A percentile compares a stretch with the other conserved stretches of the same genome.
Conservation (phyloP, 345 rosid genomes). For the Citrus mangshanensis region DNA sequence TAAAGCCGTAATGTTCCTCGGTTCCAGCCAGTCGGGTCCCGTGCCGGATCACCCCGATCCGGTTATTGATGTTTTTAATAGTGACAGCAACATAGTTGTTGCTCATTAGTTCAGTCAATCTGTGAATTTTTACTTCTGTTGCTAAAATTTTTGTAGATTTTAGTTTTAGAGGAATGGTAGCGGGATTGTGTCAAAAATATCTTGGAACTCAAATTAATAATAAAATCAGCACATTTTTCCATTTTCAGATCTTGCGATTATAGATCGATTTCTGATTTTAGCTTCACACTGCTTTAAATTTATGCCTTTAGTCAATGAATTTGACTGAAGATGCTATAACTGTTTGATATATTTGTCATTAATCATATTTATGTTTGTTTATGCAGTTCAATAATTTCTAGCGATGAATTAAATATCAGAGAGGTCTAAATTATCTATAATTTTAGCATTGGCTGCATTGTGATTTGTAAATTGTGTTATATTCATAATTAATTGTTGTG, state of each 20-base stretch:
- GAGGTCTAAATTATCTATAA: background rate
- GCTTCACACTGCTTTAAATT: background rate
- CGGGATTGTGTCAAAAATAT: background rate
- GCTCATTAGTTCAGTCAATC: conserved; percentile 18
- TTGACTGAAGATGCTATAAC: background rate
- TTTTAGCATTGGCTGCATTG: background rate
- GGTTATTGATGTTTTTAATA: conserved; percentile 22
- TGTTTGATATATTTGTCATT: conserved; percentile 6
- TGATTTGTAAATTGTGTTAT: background rate
- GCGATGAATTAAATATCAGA: background rate
- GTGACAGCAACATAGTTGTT: conserved; percentile 15
- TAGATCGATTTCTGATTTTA: background rate
- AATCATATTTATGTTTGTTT: background rate
- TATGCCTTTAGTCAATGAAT: background rate
- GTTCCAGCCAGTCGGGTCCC: conserved; percentile 18
- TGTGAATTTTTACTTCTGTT: conserved; percentile 12
- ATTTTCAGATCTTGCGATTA: background rate
- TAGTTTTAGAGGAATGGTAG: background rate
- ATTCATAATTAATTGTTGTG: background rate
- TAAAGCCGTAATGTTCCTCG: conserved; percentile 27
- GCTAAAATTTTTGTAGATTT: conserved; percentile 14
- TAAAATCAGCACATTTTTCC: background rate
- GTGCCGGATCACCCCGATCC: conserved; percentile 28
- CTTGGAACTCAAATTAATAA: conserved; percentile 13
- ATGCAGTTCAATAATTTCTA: background rate